Evolutionary conservation across 164 flowering plant species (phyloP).

Genomic region (Umbellularia californica): DNA sequence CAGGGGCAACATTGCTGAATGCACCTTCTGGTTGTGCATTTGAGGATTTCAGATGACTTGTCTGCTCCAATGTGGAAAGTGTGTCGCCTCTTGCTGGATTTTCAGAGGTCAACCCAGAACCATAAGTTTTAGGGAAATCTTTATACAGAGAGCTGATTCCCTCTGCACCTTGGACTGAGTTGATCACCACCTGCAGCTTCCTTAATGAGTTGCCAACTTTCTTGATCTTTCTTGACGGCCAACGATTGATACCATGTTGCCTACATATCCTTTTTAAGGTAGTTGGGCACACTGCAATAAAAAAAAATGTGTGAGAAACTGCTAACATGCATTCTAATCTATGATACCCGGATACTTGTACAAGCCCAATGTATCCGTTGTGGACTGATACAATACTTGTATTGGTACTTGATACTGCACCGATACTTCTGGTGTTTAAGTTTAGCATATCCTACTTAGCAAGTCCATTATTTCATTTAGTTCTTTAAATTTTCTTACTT

Average conservation of each 20-base stretch:
- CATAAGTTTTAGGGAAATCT: constrained; percentile 48
- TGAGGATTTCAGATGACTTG: constrained; percentile 17
- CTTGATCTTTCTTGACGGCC: constrained; percentile 94
- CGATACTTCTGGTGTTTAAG: no score
- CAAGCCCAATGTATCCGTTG: no score
- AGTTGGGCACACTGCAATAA: constrained; percentile 79
- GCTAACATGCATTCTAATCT: no score
- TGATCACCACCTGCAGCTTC: constrained; percentile 76
- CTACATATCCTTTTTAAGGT: constrained; percentile 92
- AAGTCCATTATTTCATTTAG: no score
- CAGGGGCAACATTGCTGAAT: constrained; percentile 7
- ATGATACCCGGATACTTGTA: no score
- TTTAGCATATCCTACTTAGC: no score
- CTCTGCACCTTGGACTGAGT: constrained; percentile 73
- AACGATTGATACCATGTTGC: constrained; percentile 78
- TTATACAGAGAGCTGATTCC: constrained; percentile 61
- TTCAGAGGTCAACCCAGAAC: constrained; percentile 37
- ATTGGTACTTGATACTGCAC: no score
- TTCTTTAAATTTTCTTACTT: no score
- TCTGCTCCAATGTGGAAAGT: constrained; percentile 24
- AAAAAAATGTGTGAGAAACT: background rate
- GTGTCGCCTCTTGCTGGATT: constrained; percentile 33
- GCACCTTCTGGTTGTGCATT: constrained; percentile 21
- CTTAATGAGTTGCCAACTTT: constrained; percentile 78
- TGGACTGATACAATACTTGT: no score